Percentiles rank a stretch among this genome's conserved stretches.
Conservation (phyloP, 2,329 filamentous ascomycete genomes). For the Alternaria ethzedia region DNA sequence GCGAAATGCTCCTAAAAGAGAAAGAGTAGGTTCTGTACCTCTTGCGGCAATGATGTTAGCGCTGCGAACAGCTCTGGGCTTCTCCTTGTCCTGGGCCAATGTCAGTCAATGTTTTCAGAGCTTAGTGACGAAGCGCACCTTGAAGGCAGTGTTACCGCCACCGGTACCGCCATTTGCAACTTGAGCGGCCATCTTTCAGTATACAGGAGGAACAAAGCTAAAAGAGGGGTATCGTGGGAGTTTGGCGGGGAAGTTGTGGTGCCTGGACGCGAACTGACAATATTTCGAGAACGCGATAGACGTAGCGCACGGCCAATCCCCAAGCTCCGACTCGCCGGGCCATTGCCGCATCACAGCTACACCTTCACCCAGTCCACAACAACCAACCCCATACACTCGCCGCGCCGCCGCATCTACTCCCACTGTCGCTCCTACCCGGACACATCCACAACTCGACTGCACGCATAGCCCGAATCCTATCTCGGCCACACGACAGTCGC, state of each 20-base stretch:
- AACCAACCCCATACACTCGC: conserved; percentile 10
- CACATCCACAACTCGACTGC: neutral
- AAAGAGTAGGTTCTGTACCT: conserved; percentile 63
- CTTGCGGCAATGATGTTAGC: conserved; percentile 96
- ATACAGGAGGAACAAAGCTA: conserved; percentile 5
- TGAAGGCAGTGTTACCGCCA: conserved; percentile 70
- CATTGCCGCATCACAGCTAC: conserved; percentile 30
- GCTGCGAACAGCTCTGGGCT: conserved; percentile 94
- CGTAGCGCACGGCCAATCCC: conserved; percentile 11
- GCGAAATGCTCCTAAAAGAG: conserved; percentile 17
- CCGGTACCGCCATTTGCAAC: conserved; percentile 47
- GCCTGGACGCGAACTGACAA: conserved; percentile 33
- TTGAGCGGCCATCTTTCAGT: conserved; percentile 43
- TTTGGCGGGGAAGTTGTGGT: conserved; percentile 29
- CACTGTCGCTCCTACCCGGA: conserved; percentile 1
- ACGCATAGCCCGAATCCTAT: conserved; percentile 4
- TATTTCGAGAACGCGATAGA: conserved; percentile 33
- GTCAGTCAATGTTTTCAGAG: conserved; percentile 50
- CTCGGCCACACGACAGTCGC: conserved; percentile 11
- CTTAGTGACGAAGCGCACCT: conserved; percentile 51
- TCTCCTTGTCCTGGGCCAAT: conserved; percentile 78
- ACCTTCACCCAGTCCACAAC: conserved; percentile 27
- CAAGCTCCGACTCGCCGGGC: conserved; percentile 24
- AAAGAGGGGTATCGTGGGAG: conserved; percentile 31
- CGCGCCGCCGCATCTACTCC: neutral